Conservation (phyloP, 2,329 filamentous ascomycete species). For the Pseudogymnoascus sp. region DNA sequence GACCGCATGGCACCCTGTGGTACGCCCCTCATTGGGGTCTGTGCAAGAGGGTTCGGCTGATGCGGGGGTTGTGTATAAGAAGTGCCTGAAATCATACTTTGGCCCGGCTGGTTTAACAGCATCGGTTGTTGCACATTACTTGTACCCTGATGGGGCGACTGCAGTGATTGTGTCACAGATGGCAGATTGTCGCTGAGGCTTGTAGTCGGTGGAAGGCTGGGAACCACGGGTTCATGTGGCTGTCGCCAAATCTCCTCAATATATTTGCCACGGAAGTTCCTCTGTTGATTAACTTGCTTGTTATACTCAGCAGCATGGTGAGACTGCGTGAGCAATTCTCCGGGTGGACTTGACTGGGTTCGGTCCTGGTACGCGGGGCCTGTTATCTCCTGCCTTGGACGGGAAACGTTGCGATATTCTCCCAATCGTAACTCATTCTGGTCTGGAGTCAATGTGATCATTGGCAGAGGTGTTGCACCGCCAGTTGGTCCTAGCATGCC, state of each 20-base stretch:
- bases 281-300: slow-evolving; percentile 70
- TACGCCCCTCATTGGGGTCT: slow-evolving; percentile 64
- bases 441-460: slow-evolving; percentile 74
- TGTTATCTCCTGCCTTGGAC: slow-evolving; percentile 80
- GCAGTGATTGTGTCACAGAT: slow-evolving; percentile 45
- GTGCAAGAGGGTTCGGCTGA: slow-evolving; percentile 61
- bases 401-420: slow-evolving; percentile 75
- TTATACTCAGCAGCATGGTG: slow-evolving; percentile 87
- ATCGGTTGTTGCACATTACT: slow-evolving; percentile 46
- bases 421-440: slow-evolving; percentile 67
- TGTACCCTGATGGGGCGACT: slow-evolving; percentile 49
- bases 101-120: slow-evolving; percentile 34
- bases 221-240: slow-evolving; percentile 65
- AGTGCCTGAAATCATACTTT: slow-evolving; percentile 39
- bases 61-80: slow-evolving; percentile 66
- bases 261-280: slow-evolving; percentile 69
- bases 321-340: slow-evolving; percentile 77
- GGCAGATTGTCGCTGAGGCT: slow-evolving; percentile 36
- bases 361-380: slow-evolving; percentile 84
- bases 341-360: slow-evolving; percentile 63
- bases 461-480: slow-evolving; percentile 64
- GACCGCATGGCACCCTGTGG: slow-evolving; percentile 47
- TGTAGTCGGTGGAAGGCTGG: slow-evolving; percentile 31
- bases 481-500: slow-evolving; percentile 60
- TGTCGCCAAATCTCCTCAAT: slow-evolving; percentile 74